These are phyloP conservation scores for Termitomyces sp. DNA, from an alignment of 1,284 basidiomycete genomes.

Conservation along the genomic window DNA sequence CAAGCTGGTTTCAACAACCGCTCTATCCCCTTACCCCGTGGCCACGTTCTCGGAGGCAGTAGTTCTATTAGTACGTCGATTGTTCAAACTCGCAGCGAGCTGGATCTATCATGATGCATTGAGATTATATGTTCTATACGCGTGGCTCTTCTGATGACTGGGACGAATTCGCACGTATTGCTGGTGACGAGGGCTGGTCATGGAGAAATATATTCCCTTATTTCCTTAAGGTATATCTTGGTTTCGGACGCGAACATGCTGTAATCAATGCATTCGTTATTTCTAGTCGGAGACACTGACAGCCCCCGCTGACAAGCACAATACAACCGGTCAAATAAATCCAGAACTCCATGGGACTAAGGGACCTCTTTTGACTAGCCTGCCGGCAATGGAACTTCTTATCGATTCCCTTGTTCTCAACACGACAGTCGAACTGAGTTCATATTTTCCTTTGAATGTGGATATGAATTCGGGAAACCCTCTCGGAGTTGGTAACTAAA, in stretches of 20 bases:
- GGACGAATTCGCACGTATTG: constrained; percentile 21
- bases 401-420: constrained; percentile 25
- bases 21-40: constrained; percentile 25
- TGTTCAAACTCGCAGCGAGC: background rate
- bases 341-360: constrained; percentile 21
- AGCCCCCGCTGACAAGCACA: background rate
- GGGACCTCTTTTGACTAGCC: constrained; percentile 24
- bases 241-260: background rate
- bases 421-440: constrained; percentile 20
- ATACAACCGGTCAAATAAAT: constrained; percentile 14
- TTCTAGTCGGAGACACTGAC: constrained; percentile 6
- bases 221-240: constrained; percentile 13
- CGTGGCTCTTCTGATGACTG: constrained; percentile 26
- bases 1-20: constrained; percentile 28
- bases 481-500: constrained; percentile 27
- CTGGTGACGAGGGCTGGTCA: constrained; percentile 21
- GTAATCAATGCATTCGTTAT: background rate
- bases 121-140: constrained; percentile 23
- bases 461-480: too few species aligned
- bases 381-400: constrained; percentile 22
- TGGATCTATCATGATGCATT: background rate
- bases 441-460: constrained; percentile 29
- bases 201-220: constrained; percentile 20
- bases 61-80: constrained; percentile 28
- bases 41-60: constrained; percentile 32